Percentiles rank a stretch among this genome's conserved stretches.
These are phyloP conservation scores for Truncatella angustata DNA, from an alignment of 2,329 filamentous ascomycete genomes.

Conservation along the genomic window DNA sequence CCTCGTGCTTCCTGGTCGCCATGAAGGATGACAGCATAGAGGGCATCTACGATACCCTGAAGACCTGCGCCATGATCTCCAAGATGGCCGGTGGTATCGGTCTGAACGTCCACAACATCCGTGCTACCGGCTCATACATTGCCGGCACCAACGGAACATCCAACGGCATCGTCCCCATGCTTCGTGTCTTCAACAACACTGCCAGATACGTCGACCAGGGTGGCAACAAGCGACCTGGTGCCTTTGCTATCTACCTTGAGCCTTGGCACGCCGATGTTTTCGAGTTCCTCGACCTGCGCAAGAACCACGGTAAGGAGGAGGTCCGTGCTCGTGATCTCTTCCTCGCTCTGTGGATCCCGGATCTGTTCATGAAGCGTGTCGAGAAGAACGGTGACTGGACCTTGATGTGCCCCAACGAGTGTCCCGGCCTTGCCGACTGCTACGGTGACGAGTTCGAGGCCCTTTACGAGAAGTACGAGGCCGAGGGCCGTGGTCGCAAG, in stretches of 20 bases:
- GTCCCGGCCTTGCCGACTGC: slow-evolving; percentile 89
- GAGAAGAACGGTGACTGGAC: slow-evolving; percentile 97
- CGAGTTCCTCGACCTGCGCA: slow-evolving; percentile 93
- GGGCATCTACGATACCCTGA: slow-evolving; percentile 97
- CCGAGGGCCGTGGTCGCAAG: slow-evolving; percentile 80
- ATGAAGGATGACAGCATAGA: slow-evolving; percentile 99
- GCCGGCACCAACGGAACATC: slow-evolving; percentile 97
- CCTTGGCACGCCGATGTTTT: slow-evolving; percentile 99
- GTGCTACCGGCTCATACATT: slow-evolving; percentile 97
- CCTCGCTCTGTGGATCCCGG: slow-evolving; percentile 96
- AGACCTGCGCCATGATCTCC: slow-evolving; percentile 99
- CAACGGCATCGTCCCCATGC: slow-evolving; percentile 96
- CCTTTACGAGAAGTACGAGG: slow-evolving; percentile 90
- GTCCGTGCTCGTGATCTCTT: slow-evolving; percentile 95
- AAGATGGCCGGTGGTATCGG: slow-evolving; percentile 99
- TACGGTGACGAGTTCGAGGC: slow-evolving; percentile 97
- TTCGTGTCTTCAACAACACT: slow-evolving; percentile 99
- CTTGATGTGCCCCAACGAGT: slow-evolving; percentile 96
- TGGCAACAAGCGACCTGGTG: slow-evolving; percentile 97
- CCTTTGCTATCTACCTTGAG: slow-evolving; percentile 98
- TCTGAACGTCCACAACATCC: slow-evolving; percentile 93
- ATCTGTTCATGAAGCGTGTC: slow-evolving; percentile 99
- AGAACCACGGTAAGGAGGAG: slow-evolving; percentile 99
- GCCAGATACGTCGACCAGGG: slow-evolving; percentile 98
- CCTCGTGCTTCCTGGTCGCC: slow-evolving; percentile 97